These are phyloP conservation scores for Helminthosporium solani DNA, from an alignment of 2,329 filamentous ascomycete genomes.

Conservation along the genomic window DNA sequence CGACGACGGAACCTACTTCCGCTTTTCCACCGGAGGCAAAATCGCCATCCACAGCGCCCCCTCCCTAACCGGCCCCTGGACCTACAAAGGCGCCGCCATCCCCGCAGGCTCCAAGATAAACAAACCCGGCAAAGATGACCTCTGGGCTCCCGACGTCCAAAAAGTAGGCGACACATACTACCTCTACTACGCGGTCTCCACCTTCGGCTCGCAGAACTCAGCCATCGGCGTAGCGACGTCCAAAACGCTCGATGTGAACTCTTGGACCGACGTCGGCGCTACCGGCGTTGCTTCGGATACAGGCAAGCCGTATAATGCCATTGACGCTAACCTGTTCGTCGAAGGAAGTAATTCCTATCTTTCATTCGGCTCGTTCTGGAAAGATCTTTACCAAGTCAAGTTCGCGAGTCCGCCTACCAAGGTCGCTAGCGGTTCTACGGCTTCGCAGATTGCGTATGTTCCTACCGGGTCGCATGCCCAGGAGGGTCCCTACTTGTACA, in stretches of 20 bases:
- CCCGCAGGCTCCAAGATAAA: slow-evolving; percentile 49
- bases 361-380: slow-evolving; percentile 70
- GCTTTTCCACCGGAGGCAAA: slow-evolving; percentile 54
- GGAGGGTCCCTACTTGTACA: slow-evolving; percentile 60
- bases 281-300: slow-evolving; percentile 50
- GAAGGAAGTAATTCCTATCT: slow-evolving; percentile 50
- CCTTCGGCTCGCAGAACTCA: slow-evolving; percentile 61
- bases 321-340: slow-evolving; percentile 54
- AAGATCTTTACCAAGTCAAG: slow-evolving; percentile 61
- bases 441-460: slow-evolving; percentile 57
- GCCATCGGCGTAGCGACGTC: slow-evolving; percentile 62
- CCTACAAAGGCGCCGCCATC: slow-evolving; percentile 49
- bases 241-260: slow-evolving; percentile 51
- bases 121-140: slow-evolving; percentile 48
- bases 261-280: slow-evolving; percentile 61
- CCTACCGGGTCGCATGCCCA: slow-evolving; percentile 53
- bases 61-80: slow-evolving; percentile 54
- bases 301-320: slow-evolving; percentile 49
- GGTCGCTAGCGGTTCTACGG: slow-evolving; percentile 31
- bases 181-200: slow-evolving; percentile 66
- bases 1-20: slow-evolving; percentile 53
- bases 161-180: slow-evolving; percentile 61
- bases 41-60: slow-evolving; percentile 53
- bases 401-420: slow-evolving; percentile 45
- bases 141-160: slow-evolving; percentile 64